Conservation (phyloP, 108 stramenopile genomes). For the Discostella pseudostelligera region DNA sequence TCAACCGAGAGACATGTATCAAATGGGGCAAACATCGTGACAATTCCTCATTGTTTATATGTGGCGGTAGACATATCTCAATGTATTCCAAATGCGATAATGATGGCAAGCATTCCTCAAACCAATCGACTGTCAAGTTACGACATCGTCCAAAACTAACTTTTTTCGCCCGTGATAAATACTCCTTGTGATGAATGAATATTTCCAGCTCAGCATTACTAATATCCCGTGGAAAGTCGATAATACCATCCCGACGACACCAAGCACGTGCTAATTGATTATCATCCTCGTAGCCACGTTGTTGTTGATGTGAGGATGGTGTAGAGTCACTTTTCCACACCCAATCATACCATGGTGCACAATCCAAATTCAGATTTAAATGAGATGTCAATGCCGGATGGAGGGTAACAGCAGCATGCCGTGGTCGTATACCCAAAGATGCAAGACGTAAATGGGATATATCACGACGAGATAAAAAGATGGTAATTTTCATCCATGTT, state of each 20-base stretch:
- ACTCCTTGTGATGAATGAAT: slow-evolving; percentile 33
- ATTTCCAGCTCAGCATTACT: slow-evolving; percentile 37
- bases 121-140: slow-evolving; percentile 37
- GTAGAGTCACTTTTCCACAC: slow-evolving; percentile 28
- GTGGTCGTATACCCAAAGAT: slow-evolving; percentile 30
- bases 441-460: slow-evolving; percentile 36
- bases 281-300: slow-evolving; percentile 21
- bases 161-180: slow-evolving; percentile 12
- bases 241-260: slow-evolving; percentile 27
- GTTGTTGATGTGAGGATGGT: too few species aligned
- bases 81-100: slow-evolving; percentile 20
- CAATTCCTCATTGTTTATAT: slow-evolving; percentile 35
- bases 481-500: slow-evolving; percentile 29
- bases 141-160: slow-evolving; percentile 33
- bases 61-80: slow-evolving; percentile 33
- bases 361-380: slow-evolving; percentile 40
- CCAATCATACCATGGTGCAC: slow-evolving; percentile 43
- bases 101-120: slow-evolving; percentile 15
- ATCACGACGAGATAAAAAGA: slow-evolving; percentile 24
- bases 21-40: slow-evolving; percentile 10
- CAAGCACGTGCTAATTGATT: slow-evolving; percentile 32
- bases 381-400: slow-evolving; percentile 38
- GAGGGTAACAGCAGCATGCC: slow-evolving; percentile 21
- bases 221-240: slow-evolving; percentile 34
- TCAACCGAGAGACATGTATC: slow-evolving; percentile 28